Base-by-base conservation (phyloP, 352 stramenopile genomes). In the Peronospora farinosa region DNA sequence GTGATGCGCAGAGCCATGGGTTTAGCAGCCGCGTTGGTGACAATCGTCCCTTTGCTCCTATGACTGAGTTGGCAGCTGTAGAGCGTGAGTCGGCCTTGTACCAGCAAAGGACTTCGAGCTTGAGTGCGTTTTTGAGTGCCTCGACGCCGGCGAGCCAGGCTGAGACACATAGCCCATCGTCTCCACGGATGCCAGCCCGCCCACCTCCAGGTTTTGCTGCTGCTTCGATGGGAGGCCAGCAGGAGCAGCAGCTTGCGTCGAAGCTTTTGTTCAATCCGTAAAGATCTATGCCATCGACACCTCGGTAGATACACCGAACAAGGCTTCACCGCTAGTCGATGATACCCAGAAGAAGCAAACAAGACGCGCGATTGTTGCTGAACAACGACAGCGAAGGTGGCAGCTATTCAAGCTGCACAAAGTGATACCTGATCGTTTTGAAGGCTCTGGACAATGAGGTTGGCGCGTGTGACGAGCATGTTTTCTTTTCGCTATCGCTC, bases 231-330 rank as follows among this genome's bases (percentile, higher is more conserved):
- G 38, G 32, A 40, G 44, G 19, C 4, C 52, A 64, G 15, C 37
- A 59, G 25, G 58, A 63, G 30, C 54, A 62, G 37, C 64, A 63
- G 37, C 61, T 67, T 57, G 78, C 68, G 43, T 60, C 68, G 0
- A 86, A 83, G 35, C 69, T 71, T 42, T 88, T 84, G 51, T 60
- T 84, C 17, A 86, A 83, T 33, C 65, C 74, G 37, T 85, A 85
- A 39, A 60, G n/a, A 3, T 25, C 15, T 25, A 0, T 12, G 21
- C 5, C 21, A 2, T n/a, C 31, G n/a, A 17, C 15, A n/a, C 35
- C 27, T 57, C 16, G 21, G 7, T 38, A 40, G 23, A 43, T 30
- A 54, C 33, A 25, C 43, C 27, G 41, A 61, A 10, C 13, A 58
- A 35, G 37, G 12, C 16, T 40, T 46, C 25, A 32, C 9, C 38